phyloP scores from a whole-genome alignment of 192 early-diverging fungal species.

The Linderina pennispora region DNA sequence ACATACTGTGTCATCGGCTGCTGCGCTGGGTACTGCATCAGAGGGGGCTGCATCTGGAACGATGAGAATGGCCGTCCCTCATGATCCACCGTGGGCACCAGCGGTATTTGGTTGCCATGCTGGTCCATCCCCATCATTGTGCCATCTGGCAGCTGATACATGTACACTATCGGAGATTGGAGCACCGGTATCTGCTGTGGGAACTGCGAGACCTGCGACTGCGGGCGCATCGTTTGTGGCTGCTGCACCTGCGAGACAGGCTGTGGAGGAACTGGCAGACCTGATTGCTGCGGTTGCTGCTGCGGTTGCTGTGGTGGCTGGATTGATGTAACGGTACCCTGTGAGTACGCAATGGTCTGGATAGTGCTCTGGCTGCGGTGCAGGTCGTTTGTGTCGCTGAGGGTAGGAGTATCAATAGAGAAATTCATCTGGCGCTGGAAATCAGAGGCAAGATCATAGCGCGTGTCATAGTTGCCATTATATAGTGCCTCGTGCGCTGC shows the following conservation, averaged over 20 bases:
- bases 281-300: background rate
- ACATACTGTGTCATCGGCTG: too few relatives aligned
- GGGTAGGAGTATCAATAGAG: slow-evolving; percentile 6
- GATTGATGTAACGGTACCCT: slow-evolving; percentile 10
- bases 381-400: slow-evolving; percentile 1
- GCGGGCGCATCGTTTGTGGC: background rate
- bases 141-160: slow-evolving; percentile 2
- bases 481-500: slow-evolving; percentile 3
- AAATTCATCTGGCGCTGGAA: slow-evolving; percentile 31
- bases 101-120: slow-evolving; percentile 2
- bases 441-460: slow-evolving; percentile 18
- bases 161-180: too few relatives aligned
- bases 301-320: slow-evolving; percentile 6
- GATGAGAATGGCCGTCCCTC: too few relatives aligned
- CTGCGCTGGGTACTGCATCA: too few relatives aligned
- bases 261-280: slow-evolving; percentile 2
- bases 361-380: background rate
- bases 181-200: too few relatives aligned
- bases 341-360: slow-evolving; percentile 7
- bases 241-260: background rate
- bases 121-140: background rate
- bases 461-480: slow-evolving; percentile 12
- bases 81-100: too few relatives aligned
- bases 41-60: too few relatives aligned
- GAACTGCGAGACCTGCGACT: too few relatives aligned